These are phyloP conservation scores for bread wheat (Triticum aestivum) DNA, from an alignment of 176 grass and related monocot genomes.

Conservation along the genomic window IWGSC_CS_RefSeq_v2.1 NC_057809.1:425772865-425773364, in stretches of 20 bases:
- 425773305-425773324: not conserved
- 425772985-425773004: not conserved
- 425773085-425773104: not conserved
- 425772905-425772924: not conserved
- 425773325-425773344: not conserved
- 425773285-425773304: not conserved
- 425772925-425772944: not conserved
- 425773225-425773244: not conserved
- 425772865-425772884: not conserved
- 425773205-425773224: not conserved
- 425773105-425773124: not conserved
- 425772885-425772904: not conserved
- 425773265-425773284: not conserved
- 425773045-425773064: not conserved
- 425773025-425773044: not conserved
- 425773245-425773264: not conserved
- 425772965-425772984: not conserved
- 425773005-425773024: not conserved
- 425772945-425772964: not conserved
- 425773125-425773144: not conserved
- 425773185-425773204: not conserved
- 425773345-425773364: not conserved
- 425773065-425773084: not conserved
- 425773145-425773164: not conserved
- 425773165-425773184: slow-evolving; percentile 3